Evolutionary conservation across 1,284 basidiomycete species (phyloP).

Genomic region (Dichomitus squalens): DNA sequence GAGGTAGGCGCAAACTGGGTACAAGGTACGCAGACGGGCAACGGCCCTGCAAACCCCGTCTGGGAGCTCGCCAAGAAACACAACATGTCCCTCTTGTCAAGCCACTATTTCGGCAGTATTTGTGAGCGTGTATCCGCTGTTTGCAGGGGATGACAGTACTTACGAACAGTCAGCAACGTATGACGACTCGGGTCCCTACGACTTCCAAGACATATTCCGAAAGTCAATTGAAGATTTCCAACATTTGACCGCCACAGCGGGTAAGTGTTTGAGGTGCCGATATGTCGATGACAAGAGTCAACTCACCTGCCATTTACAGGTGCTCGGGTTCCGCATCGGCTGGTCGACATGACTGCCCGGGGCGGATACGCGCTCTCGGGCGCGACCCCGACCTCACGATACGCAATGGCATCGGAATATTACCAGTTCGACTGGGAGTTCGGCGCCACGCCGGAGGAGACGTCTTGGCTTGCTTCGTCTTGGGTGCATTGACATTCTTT

Average conservation of each 20-base stretch:
- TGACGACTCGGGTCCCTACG: conserved; percentile 47
- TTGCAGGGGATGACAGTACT: not conserved
- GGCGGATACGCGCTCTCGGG: conserved; percentile 52
- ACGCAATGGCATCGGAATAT: conserved; percentile 55
- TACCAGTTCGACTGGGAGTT: conserved; percentile 57
- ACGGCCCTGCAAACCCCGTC: conserved; percentile 61
- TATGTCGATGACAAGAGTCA: not conserved
- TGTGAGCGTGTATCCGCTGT: conserved; percentile 38
- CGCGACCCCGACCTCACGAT: conserved; percentile 43
- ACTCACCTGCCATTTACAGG: conserved; percentile 33
- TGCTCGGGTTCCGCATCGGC: conserved; percentile 39
- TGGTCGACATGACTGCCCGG: conserved; percentile 51
- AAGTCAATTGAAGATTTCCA: conserved; percentile 42
- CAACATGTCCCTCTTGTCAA: conserved; percentile 48
- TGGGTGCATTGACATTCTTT: conserved; percentile 42
- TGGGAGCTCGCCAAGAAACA: conserved; percentile 62
- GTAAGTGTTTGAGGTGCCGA: conserved; percentile 28
- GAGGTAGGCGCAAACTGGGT: conserved; percentile 76
- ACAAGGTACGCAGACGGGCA: conserved; percentile 59
- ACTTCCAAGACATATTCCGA: conserved; percentile 49
- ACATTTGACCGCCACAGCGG: conserved; percentile 44
- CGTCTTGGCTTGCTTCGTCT: conserved; percentile 56
- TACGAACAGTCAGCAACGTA: conserved; percentile 46
- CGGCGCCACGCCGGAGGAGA: conserved; percentile 55
- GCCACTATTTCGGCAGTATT: conserved; percentile 50